A percentile compares a stretch with the other conserved stretches of the same genome.
Evolutionary conservation across 202 grass and related monocot genomes (phyloP).

Genomic region (Schoenoplectus tabernaemontani): DNA sequence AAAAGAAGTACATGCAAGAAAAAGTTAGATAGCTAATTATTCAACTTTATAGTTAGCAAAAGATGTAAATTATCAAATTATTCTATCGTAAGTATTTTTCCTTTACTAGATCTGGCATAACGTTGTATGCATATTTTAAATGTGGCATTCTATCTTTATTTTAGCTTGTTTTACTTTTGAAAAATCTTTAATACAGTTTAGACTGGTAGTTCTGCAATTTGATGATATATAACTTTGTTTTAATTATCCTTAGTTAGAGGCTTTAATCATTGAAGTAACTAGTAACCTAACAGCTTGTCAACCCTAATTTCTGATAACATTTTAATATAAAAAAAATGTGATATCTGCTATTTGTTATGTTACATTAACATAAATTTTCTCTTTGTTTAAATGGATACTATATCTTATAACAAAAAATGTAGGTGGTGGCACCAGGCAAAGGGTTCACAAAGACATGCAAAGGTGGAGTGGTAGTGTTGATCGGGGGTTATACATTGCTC

Average conservation of each 20-base stretch:
- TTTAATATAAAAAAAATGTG: slow-evolving; percentile 17
- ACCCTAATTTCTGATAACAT: neutral
- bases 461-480: slow-evolving; percentile 62
- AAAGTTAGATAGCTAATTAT: neutral
- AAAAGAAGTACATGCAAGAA: neutral
- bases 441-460: slow-evolving; percentile 96
- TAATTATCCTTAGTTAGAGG: neutral
- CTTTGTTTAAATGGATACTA: neutral
- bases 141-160: neutral
- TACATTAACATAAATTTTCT: neutral
- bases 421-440: slow-evolving; percentile 49
- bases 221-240: neutral
- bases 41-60: neutral
- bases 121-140: neutral
- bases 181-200: neutral
- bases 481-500: slow-evolving; percentile 78
- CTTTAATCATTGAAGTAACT: neutral
- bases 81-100: neutral
- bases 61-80: neutral
- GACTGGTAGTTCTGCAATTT: neutral
- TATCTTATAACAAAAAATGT: slow-evolving; percentile 10
- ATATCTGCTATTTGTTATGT: neutral
- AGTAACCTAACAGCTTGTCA: neutral
- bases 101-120: neutral
- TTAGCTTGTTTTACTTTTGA: neutral